These are phyloP conservation scores for Haplosporangium gracile DNA, from an alignment of 192 early-diverging fungal genomes.

Conservation along the genomic window DNA sequence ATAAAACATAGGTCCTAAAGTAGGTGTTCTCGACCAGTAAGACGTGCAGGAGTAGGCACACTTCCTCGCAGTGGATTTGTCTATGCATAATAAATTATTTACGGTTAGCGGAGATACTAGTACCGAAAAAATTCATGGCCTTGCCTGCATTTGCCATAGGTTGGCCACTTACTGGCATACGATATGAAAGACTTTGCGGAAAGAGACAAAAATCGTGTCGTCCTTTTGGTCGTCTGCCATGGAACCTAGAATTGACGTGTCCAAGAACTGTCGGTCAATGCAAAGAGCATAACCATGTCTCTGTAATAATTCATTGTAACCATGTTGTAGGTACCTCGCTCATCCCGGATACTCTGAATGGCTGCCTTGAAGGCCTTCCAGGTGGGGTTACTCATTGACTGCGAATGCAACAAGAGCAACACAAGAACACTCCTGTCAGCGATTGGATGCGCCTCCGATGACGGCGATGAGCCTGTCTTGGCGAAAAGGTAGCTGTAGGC, in stretches of 20 bases:
- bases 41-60: slow-evolving; percentile 72
- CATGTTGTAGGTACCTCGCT: slow-evolving; percentile 46
- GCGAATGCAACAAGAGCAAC: slow-evolving; percentile 66
- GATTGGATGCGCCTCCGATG: slow-evolving; percentile 66
- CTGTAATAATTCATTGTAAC: neutral
- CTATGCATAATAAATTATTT: slow-evolving; percentile 11
- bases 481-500: slow-evolving; percentile 79
- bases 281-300: neutral
- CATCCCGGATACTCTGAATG: slow-evolving; percentile 59
- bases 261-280: neutral
- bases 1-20: slow-evolving; percentile 80
- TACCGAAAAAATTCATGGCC: neutral
- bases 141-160: neutral
- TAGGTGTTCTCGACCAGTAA: slow-evolving; percentile 75
- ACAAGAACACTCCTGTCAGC: slow-evolving; percentile 73
- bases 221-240: slow-evolving; percentile 54
- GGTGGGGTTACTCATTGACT: slow-evolving; percentile 53
- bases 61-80: slow-evolving; percentile 70
- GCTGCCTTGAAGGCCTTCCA: slow-evolving; percentile 59
- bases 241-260: slow-evolving; percentile 21
- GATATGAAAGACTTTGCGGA: slow-evolving; percentile 65
- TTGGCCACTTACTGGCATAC: slow-evolving; percentile 63
- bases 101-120: neutral
- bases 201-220: slow-evolving; percentile 56
- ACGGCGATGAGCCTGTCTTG: slow-evolving; percentile 54